Percentiles rank a stretch among this genome's conserved stretches.
Evolutionary conservation across 805 yeast genomes (phyloP).

Genomic region (Isabelozyma rhagii): DNA sequence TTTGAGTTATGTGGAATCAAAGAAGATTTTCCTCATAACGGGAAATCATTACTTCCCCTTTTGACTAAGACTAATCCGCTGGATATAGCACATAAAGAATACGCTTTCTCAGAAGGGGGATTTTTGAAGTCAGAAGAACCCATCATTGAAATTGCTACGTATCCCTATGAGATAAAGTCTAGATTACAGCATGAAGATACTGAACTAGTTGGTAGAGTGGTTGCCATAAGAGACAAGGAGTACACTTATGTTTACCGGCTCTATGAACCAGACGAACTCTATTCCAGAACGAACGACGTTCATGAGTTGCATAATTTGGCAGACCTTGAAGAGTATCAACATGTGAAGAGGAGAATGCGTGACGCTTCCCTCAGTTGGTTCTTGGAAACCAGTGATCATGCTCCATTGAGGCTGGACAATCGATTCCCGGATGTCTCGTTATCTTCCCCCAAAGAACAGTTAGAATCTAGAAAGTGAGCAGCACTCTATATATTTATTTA

Average conservation of each 20-base stretch:
- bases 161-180: slow-evolving; percentile 2
- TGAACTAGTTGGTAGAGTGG: slow-evolving; percentile 2
- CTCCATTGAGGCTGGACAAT: no score
- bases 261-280: slow-evolving; percentile 2
- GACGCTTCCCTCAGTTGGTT: no score
- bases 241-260: slow-evolving; percentile 2
- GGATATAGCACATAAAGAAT: not conserved
- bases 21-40: slow-evolving; percentile 1
- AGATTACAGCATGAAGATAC: slow-evolving; percentile 1
- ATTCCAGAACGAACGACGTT: not conserved
- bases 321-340: not conserved
- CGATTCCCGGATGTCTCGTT: no score
- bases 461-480: no score
- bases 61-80: not conserved
- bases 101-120: slow-evolving; percentile 1
- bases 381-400: no score
- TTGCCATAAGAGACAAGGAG: slow-evolving; percentile 1
- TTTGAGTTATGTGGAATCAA: slow-evolving; percentile 6
- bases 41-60: slow-evolving; percentile 1
- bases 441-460: no score
- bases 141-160: slow-evolving; percentile 2
- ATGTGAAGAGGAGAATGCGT: not conserved
- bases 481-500: no score
- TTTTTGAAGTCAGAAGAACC: slow-evolving; percentile 1
- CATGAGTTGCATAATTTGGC: slow-evolving; percentile 2